Base-by-base conservation (phyloP, 2,329 filamentous ascomycete genomes). In the Chaetothyriales sp. region DNA sequence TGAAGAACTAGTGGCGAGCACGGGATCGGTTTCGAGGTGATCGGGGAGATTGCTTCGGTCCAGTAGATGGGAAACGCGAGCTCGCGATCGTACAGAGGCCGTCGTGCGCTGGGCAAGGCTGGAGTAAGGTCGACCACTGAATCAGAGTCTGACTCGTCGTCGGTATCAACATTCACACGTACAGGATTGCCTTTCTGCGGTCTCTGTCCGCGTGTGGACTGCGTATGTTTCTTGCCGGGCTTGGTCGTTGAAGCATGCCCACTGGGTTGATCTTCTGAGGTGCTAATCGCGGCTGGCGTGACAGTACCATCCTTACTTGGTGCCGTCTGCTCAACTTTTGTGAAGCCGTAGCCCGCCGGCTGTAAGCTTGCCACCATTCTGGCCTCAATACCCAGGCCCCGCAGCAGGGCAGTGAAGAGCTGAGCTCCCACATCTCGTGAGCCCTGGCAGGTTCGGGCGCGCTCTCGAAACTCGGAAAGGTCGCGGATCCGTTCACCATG, bases 391-490 rank as follows among this genome's bases (percentile, higher is more conserved):
- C 86, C 86, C 9, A 96, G 64, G 0, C 81, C 87, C 56, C 92
- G 76, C 19, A 95, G 65, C 6, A 98, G 69, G 2, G 87, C 86
- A 0, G 87, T 93, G 57, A 96, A 96, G 0, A 98, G 73, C 62
- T 96, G 89, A 0, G 86, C 83, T 0, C 88, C 89, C 2, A 92
- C 75, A 65, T 96, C 92, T 55, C 89, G 77, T 53, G 88, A 95
- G 1, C 92, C 92, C 53, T 80, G 73, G 60, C 86, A 86, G 28
- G 71, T 70, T 55, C 78, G 77, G 1, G 90, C 90, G 47, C 75
- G 71, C 19, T 75, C 68, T 36, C 82, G 78, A 54, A 95, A 89
- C 3, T 80, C 79, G 1, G 80, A 71, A 0, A 89, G 60, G 49
- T 72, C 71, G n/a, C 70, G 67, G 1, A 95, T 77, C 10, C 78